A percentile compares a stretch with the other conserved stretches of the same genome.
phyloP scores from a whole-genome alignment of 2,329 filamentous ascomycete species.

The Periconia sp. region DNA sequence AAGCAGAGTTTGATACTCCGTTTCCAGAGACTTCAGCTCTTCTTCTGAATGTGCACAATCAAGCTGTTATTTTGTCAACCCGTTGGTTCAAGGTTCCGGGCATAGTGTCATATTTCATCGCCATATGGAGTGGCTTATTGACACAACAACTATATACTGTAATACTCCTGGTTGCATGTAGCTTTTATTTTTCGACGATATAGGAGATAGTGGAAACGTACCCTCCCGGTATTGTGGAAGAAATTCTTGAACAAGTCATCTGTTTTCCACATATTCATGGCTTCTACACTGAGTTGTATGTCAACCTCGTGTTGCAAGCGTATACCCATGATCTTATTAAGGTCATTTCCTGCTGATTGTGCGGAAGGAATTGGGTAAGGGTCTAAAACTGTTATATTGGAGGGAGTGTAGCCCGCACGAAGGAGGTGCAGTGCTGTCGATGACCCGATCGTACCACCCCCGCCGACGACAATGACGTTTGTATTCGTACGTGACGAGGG shows the following conservation, averaged over 20 bases:
- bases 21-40: slow-evolving; percentile 38
- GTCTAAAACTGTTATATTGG: slow-evolving; percentile 53
- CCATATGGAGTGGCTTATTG: too few relatives aligned
- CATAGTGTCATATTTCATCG: too few relatives aligned
- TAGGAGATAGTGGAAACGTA: slow-evolving; percentile 11
- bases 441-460: slow-evolving; percentile 56
- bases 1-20: slow-evolving; percentile 42
- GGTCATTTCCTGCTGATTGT: slow-evolving; percentile 54
- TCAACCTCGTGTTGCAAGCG: slow-evolving; percentile 45
- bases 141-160: too few relatives aligned
- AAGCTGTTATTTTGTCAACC: slow-evolving; percentile 20
- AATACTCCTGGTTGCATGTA: too few relatives aligned
- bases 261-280: slow-evolving; percentile 46
- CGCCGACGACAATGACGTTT: slow-evolving; percentile 48
- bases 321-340: slow-evolving; percentile 52
- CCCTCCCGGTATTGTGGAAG: slow-evolving; percentile 50
- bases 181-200: too few relatives aligned
- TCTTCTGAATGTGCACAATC: slow-evolving; percentile 41
- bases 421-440: slow-evolving; percentile 57
- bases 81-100: too few relatives aligned
- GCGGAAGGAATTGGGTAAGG: slow-evolving; percentile 49
- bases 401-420: slow-evolving; percentile 49
- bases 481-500: slow-evolving; percentile 17
- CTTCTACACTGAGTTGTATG: slow-evolving; percentile 33
- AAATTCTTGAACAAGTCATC: slow-evolving; percentile 50